Percentiles rank a stretch among this genome's conserved stretches.
Evolutionary conservation across 805 yeast species (phyloP).

Genomic region (Alloascoidea africana): DNA sequence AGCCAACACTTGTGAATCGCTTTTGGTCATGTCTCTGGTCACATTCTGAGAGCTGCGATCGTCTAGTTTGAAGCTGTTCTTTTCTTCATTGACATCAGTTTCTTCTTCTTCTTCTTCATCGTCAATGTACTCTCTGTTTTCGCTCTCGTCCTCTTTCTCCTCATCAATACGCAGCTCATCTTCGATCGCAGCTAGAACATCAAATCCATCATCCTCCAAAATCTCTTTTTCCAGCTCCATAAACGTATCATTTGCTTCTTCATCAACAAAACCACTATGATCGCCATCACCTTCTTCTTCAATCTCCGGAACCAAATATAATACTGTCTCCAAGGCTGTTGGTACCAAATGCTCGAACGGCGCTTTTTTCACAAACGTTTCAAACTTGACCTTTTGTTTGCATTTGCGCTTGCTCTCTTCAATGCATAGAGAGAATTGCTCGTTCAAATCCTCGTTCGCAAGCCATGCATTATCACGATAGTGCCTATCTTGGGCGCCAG

Average conservation of each 20-base stretch:
- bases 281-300: neutral
- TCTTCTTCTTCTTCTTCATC: conserved; percentile 1
- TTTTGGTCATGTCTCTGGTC: neutral
- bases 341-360: neutral
- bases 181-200: too few species aligned
- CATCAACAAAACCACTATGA: neutral
- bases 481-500: neutral
- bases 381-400: neutral
- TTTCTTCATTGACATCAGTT: neutral
- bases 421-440: neutral
- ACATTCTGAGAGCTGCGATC: neutral
- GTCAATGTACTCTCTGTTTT: neutral
- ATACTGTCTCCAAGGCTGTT: too few species aligned
- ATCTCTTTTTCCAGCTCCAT: neutral
- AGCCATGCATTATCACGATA: neutral
- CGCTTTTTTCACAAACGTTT: neutral
- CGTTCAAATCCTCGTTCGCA: neutral
- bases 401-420: neutral
- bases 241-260: neutral
- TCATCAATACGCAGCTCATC: too few species aligned
- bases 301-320: neutral
- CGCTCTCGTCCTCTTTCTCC: neutral
- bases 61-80: neutral
- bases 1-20: neutral
- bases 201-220: too few species aligned